Base-by-base conservation (phyloP, 148 eudicot genomes). In the Camellia lanceoleosa region DNA sequence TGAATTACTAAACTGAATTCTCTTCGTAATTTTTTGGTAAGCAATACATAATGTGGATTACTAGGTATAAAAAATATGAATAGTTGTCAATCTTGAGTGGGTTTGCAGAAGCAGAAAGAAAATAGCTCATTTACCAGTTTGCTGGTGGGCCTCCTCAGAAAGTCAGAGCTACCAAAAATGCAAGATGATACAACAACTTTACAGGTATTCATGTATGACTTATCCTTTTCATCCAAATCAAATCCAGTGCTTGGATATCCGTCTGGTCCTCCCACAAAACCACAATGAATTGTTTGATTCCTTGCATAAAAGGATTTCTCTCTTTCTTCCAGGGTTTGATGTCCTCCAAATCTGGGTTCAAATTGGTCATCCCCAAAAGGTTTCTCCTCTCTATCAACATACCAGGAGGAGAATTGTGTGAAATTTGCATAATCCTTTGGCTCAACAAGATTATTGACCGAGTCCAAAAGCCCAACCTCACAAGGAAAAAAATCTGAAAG, bases 121-220 rank as follows among this genome's bases (percentile, higher is more conserved):
- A n/a, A 77, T 42, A 70, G 49, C 70, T 85, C 76, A 80, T 77
- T 79, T 84, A 90, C 99, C 92, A 88, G 74, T 88, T 85, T 93
- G 89, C 95, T 92, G 66, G 97, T 84, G 20, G 99, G 99, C 80
- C 97, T 84, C 85, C 99, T 89, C 85, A 95, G 79, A 82, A 93
- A 95, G 84, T 95, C 99, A 49, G 98, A 95, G 89, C 95, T 95
- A 69, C 99, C 98, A 80, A 95, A 95, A 71, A 93, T 95, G 89
- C 99, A 95, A 64, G 99, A 95, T 44, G 99, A 93, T 23, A 95
- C 99, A 66, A 81, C 98, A 79, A 95, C 86, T 18, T 44, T 69
- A 77, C 99, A 95, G 16, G 92, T 84, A 67, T 79, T 88, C 99
- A 91, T 93, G 83, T 81, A 93, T 19, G 71, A 75, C 73, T 75